phyloP scores from a whole-genome alignment of 805 yeast species.

The Ogataea salicorniae region DNA sequence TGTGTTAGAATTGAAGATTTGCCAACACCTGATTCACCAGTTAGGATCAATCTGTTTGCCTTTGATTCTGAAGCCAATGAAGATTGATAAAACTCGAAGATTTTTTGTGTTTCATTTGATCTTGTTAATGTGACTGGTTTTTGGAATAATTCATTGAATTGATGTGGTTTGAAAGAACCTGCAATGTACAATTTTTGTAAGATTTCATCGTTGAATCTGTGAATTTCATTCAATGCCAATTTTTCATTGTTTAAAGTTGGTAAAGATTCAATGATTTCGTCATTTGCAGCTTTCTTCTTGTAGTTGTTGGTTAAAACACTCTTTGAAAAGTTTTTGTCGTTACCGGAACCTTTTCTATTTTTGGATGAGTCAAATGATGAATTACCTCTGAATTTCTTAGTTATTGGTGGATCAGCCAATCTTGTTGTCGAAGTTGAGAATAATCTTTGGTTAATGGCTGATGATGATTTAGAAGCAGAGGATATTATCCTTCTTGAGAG shows the following conservation, averaged over 20 bases:
- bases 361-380: conserved; percentile 19
- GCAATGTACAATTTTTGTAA: conserved; percentile 42
- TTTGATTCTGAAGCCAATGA: conserved; percentile 30
- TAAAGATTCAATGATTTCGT: conserved; percentile 14
- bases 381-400: conserved; percentile 14
- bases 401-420: conserved; percentile 14
- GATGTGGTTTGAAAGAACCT: conserved; percentile 65
- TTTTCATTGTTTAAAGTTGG: conserved; percentile 13
- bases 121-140: conserved; percentile 58
- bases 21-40: conserved; percentile 75
- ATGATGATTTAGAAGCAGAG: neutral
- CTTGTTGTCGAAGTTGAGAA: neutral
- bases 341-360: conserved; percentile 30
- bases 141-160: conserved; percentile 60
- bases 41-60: conserved; percentile 47
- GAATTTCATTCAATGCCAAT: conserved; percentile 26
- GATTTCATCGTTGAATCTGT: conserved; percentile 37
- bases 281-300: conserved; percentile 20
- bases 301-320: conserved; percentile 20
- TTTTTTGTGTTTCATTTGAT: conserved; percentile 37
- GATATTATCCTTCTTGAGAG: neutral
- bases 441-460: neutral
- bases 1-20: conserved; percentile 72
- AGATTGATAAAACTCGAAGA: conserved; percentile 35
- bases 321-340: conserved; percentile 25